A percentile compares a stretch with the other conserved stretches of the same genome.
Conservation (phyloP, 305 asterid genomes). For the Rubia tinctorum region DNA sequence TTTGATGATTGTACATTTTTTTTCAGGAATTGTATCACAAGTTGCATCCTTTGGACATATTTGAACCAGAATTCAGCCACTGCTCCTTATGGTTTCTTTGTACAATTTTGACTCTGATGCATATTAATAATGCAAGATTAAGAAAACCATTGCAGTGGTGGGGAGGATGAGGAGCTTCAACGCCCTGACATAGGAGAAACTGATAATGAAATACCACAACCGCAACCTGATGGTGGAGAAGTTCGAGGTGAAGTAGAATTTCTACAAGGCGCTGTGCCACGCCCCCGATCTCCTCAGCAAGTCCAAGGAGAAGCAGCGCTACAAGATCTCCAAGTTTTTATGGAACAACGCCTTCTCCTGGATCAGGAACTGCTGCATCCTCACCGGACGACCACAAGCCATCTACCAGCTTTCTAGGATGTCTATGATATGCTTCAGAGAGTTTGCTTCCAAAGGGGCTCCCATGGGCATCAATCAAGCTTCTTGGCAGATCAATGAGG, state of each 20-base stretch:
- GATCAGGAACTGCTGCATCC: constrained; percentile 40
- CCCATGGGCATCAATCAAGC: constrained; percentile 34
- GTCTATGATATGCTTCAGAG: too few relatives aligned
- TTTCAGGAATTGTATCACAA: too few relatives aligned
- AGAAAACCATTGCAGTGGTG: not conserved
- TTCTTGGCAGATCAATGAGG: constrained; percentile 28
- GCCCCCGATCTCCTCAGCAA: constrained; percentile 34
- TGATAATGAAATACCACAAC: constrained; percentile 25
- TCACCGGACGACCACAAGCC: constrained; percentile 37
- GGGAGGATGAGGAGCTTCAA: constrained; percentile 6
- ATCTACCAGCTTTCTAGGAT: constrained; percentile 29
- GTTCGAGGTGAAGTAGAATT: constrained; percentile 33
- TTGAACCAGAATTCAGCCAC: too few relatives aligned
- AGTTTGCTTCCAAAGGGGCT: constrained; percentile 28
- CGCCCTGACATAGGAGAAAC: constrained; percentile 17
- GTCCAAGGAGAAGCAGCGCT: constrained; percentile 33
- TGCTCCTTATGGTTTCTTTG: too few relatives aligned
- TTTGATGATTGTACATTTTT: too few relatives aligned
- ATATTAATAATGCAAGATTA: not conserved
- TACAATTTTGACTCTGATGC: too few relatives aligned
- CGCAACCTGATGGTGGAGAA: constrained; percentile 35
- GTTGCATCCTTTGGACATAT: too few relatives aligned
- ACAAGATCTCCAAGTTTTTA: constrained; percentile 41
- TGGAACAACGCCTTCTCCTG: constrained; percentile 38
- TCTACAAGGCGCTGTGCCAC: constrained; percentile 32